Evolutionary conservation across 208 protist species (phyloP), one percentile per base, ranked within the genome.

Genomic region (Porcisia hertigi): DNA sequence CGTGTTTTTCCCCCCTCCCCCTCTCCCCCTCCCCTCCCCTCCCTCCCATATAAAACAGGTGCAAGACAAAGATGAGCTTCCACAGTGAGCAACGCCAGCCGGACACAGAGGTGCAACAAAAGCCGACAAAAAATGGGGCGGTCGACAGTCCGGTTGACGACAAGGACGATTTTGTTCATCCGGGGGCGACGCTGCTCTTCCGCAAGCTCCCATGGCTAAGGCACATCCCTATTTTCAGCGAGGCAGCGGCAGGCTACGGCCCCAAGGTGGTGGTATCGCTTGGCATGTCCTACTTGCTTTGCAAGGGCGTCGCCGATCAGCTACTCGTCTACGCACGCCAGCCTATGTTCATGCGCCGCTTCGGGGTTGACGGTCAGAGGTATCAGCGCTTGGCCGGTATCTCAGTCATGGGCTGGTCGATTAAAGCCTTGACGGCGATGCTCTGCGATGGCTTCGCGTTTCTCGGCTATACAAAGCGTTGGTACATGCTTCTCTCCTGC

Each of bases 401-500:
- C 43, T 75, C 77, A 1, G 75, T 73, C 3, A 84, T 95, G 83
- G 91, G 86, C 25, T 92, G 85, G 83, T 87, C 91, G 39, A 81
- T 92, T 63, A 95, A 94, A 74, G 81, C 91, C 58, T 66, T 92
- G 67, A 86, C 74, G 16, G 91, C 86, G n/a, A 83, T 90, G 71
- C 58, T 94, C 34, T 87, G 83, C 69, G 91, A 94, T 66, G 80
- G 79, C 67, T 89, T 94, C 71, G 79, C 86, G 41, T 84, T 93
- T 63, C 79, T 89, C 60, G 86, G 87, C 57, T 95, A 94, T 81
- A 87, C 85, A 12, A 95, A 92, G 88, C 85, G 89, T 47, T 95
- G 87, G 87, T 92, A 91, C 85, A 81, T 89, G 73, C 78, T 86
- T 52, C 14, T 83, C 5, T 93, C 89, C 23, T 87, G 82, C 63